Evolutionary conservation across 208 protist species (phyloP).

Genomic region (Acanthamoeba castellanii): DNA sequence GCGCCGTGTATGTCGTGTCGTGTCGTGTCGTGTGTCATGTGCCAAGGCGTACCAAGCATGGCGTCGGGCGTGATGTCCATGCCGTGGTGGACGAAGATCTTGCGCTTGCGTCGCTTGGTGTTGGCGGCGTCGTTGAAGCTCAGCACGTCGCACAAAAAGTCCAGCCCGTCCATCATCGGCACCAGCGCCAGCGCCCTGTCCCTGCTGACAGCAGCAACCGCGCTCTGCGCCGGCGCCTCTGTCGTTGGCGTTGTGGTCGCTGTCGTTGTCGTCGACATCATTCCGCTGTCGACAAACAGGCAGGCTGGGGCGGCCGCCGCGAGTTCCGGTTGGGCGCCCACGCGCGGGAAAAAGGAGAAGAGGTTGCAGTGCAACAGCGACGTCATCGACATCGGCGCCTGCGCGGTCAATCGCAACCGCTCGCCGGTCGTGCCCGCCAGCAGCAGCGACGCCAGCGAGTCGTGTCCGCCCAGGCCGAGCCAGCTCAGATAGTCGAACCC

Average conservation of each 20-base stretch:
- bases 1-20: neutral
- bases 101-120: neutral
- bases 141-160: neutral
- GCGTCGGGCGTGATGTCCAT: conserved; percentile 23
- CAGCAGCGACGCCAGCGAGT: neutral
- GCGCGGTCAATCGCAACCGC: neutral
- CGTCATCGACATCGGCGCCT: neutral
- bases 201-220: neutral
- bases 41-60: neutral
- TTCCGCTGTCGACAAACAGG: neutral
- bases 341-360: conserved; percentile 10
- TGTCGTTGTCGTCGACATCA: neutral
- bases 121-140: conserved; percentile 1
- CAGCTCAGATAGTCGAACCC: conserved; percentile 1
- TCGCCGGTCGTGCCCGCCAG: neutral
- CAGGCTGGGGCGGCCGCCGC: neutral
- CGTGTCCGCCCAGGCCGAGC: neutral
- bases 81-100: neutral
- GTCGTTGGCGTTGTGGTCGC: neutral
- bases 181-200: neutral
- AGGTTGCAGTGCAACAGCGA: conserved; percentile 24
- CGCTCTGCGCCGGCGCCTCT: neutral
- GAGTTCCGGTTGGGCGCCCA: neutral
- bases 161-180: neutral
- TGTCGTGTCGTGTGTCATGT: neutral